phyloP scores from a whole-genome alignment of 164 flowering plant genomes.

The Dillenia suffruticosa region DNA sequence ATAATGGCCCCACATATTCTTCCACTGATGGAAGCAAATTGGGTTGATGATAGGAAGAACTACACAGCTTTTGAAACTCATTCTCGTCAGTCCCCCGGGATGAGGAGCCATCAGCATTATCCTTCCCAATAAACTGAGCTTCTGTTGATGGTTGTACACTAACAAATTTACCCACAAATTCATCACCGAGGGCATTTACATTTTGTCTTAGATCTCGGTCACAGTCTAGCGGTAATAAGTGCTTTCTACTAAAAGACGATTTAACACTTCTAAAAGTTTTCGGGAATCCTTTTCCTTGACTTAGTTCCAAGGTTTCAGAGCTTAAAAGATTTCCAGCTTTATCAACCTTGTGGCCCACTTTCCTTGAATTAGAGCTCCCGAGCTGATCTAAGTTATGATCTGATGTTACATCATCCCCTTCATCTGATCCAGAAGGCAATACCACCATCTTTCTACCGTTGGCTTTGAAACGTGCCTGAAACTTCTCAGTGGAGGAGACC shows the following conservation, averaged over 20 bases:
- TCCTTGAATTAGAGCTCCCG: conserved; percentile 1
- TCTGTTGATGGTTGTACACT: conserved; percentile 17
- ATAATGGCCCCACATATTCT: conserved; percentile 15
- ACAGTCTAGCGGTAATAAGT: conserved; percentile 1
- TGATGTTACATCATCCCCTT: conserved; percentile 7
- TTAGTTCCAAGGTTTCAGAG: conserved; percentile 7
- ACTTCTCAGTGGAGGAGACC: conserved; percentile 16
- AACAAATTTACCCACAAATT: conserved; percentile 13
- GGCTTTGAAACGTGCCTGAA: conserved; percentile 10
- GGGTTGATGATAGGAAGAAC: conserved; percentile 10
- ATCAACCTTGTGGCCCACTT: neutral
- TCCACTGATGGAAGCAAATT: conserved; percentile 19
- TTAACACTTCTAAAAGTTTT: conserved; percentile 13
- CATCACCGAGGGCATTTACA: conserved; percentile 14
- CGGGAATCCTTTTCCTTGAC: conserved; percentile 12
- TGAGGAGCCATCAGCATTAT: conserved; percentile 9
- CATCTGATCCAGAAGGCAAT: conserved; percentile 18
- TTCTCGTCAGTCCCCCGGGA: conserved; percentile 5
- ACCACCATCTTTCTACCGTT: conserved; percentile 18
- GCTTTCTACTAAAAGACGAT: conserved; percentile 12
- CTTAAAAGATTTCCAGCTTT: neutral
- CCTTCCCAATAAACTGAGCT: conserved; percentile 3
- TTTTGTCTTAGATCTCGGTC: conserved; percentile 12
- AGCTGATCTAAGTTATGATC: conserved; percentile 8
- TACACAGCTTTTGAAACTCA: conserved; percentile 10